Evolutionary conservation across 306 rosid species (phyloP).

Genomic region (Malus domestica): ASM211411v1 NC_041793.1:38876501-38877000

Average conservation of each 20-base stretch:
- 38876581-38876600: neutral
- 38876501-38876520: too few relatives aligned
- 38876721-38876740: neutral
- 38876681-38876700: neutral
- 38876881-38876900: constrained; percentile 36
- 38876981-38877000: neutral
- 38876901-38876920: constrained; percentile 16
- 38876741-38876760: neutral
- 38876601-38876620: neutral
- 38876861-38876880: constrained; percentile 42
- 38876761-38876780: neutral
- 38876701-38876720: neutral
- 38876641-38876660: neutral
- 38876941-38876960: constrained; percentile 23
- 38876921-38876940: neutral
- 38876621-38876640: neutral
- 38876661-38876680: neutral
- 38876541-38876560: fast-evolving
- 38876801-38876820: constrained; percentile 5
- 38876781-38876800: neutral
- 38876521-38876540: too few relatives aligned
- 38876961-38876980: neutral
- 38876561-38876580: fast-evolving
- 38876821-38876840: neutral
- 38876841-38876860: neutral